These are phyloP conservation scores for Coprinellus micaceus DNA, from an alignment of 768 basidiomycete species.

Conservation along the genomic window DNA sequence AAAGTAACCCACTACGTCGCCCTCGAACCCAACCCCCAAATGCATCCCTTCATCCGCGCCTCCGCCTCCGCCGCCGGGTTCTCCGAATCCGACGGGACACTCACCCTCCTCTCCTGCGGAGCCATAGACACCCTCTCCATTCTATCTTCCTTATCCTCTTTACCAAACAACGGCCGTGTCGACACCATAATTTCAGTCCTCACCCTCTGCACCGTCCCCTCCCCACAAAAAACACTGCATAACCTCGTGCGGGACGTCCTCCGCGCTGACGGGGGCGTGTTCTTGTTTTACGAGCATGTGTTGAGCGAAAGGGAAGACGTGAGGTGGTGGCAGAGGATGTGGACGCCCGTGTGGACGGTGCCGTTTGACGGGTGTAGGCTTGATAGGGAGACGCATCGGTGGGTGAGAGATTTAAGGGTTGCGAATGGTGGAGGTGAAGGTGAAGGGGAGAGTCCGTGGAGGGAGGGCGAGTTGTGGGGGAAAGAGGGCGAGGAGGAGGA, in stretches of 20 bases:
- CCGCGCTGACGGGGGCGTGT: conserved; percentile 52
- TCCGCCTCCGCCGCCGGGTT: conserved; percentile 51
- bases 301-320: conserved; percentile 48
- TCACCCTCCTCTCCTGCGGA: conserved; percentile 59
- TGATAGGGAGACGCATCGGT: conserved; percentile 53
- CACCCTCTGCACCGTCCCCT: conserved; percentile 62
- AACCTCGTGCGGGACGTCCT: conserved; percentile 50
- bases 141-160: conserved; percentile 34
- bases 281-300: conserved; percentile 74
- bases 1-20: conserved; percentile 65
- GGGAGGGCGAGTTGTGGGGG: conserved; percentile 39
- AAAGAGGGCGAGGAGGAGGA: conserved; percentile 54
- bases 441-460: conserved; percentile 44
- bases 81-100: conserved; percentile 45
- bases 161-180: conserved; percentile 31
- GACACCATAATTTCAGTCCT: conserved; percentile 66
- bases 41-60: conserved; percentile 56
- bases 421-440: conserved; percentile 15
- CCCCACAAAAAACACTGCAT: conserved; percentile 45
- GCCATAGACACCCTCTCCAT: conserved; percentile 57
- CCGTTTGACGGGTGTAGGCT: conserved; percentile 63
- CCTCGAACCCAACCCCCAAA: conserved; percentile 63
- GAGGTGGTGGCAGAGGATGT: conserved; percentile 69
- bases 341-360: conserved; percentile 65
- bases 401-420: conserved; percentile 35